Base-by-base conservation (phyloP, 176 grass and related monocot genomes). In the Phoenix roebelenii region DNA sequence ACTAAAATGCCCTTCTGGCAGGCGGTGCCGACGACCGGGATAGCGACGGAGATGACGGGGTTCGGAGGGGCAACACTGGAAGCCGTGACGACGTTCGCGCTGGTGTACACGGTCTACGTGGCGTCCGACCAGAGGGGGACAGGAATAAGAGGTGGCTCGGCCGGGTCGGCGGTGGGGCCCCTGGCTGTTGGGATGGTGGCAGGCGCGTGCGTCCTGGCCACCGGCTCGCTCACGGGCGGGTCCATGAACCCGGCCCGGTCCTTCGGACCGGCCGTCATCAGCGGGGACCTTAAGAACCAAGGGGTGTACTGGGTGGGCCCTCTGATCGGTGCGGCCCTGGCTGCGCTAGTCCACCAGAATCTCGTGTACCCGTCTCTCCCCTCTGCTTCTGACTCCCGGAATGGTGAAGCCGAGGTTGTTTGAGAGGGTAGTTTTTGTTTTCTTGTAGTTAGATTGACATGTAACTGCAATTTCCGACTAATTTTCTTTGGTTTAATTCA, bases 181-280 rank as follows among this genome's bases (percentile, higher is more conserved):
- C 61, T 88, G 18, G 77, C 60, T 19, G 72, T 83, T 1, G 92
- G 81, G 30, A 58, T 88, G 4, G 32, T 87, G 17, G 23, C 60
- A 9, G 92, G 84, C 23, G 78, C 92, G 18, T 75, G 57, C 61
- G 84, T 88, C 16, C 81, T 97, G 26, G 81, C 92, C 7, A 68
- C 78, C 29, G 87, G 81, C 3, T 51, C 87, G 10, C 66, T 97
- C 6, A 83, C 86, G 10, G 92, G 87, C 12, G 92, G 72, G 26
- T 91, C 92, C 60, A 91, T 97, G 92, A 97, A 97, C 73, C 92
- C 92, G 16, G 92, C 92, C 16, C 69, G 87, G 14, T 91, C 92
- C 3, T 97, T 97, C 44, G 93, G 87, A 2, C 58, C 87, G 16
- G 93, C 93, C 3, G 61, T 97, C 17, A 70, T 92, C 28, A 85